phyloP scores from a whole-genome alignment of 2,329 filamentous ascomycete species.

The Penicillium griseofulvum region DNA sequence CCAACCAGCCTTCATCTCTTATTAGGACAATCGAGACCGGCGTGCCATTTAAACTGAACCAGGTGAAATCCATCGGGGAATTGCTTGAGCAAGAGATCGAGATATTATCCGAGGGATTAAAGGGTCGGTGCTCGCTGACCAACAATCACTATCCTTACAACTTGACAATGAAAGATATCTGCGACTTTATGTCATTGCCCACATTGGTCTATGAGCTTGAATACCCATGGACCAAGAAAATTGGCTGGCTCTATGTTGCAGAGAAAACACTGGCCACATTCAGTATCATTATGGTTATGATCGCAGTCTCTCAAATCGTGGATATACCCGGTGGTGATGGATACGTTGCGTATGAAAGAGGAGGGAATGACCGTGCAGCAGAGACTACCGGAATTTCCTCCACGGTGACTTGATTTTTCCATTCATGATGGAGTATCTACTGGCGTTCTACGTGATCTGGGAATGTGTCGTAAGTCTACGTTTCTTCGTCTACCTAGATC shows the following conservation, averaged over 20 bases:
- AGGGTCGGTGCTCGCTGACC: constrained; percentile 56
- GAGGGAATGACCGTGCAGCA: constrained; percentile 58
- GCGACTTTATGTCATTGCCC: constrained; percentile 71
- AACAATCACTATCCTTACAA: constrained; percentile 65
- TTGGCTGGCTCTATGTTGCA: constrained; percentile 71
- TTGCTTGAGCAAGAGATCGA: constrained; percentile 67
- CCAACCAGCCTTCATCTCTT: constrained; percentile 60
- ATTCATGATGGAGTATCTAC: constrained; percentile 73
- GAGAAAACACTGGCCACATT: constrained; percentile 71
- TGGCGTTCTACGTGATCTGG: constrained; percentile 82
- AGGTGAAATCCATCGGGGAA: constrained; percentile 62
- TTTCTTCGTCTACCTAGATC: background rate
- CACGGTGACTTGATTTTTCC: constrained; percentile 74
- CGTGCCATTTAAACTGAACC: constrained; percentile 52
- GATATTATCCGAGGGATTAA: constrained; percentile 62
- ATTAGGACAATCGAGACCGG: constrained; percentile 61
- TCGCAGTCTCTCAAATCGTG: constrained; percentile 74
- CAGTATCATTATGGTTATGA: constrained; percentile 70
- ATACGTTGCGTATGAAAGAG: constrained; percentile 62
- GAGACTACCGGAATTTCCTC: constrained; percentile 68
- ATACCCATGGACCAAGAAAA: constrained; percentile 67
- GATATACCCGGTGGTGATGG: constrained; percentile 74
- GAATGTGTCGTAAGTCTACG: constrained; percentile 52
- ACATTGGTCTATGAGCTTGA: constrained; percentile 75
- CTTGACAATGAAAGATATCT: constrained; percentile 62